phyloP scores from a whole-genome alignment of 768 basidiomycete species.

The Macrocybe gigantea region DNA sequence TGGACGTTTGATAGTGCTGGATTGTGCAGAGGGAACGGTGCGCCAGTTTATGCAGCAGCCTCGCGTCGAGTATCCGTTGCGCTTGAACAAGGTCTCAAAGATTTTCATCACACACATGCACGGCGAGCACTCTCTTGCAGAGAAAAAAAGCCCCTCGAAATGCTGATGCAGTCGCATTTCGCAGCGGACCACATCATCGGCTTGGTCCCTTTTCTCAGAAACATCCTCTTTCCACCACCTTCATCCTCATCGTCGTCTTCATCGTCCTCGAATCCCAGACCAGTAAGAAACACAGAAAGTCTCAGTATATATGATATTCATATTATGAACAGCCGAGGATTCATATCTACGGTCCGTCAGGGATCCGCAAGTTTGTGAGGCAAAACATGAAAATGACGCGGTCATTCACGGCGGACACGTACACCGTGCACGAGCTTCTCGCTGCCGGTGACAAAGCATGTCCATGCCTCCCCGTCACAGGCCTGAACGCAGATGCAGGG shows the following conservation, averaged over 20 bases:
- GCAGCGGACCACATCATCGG: conserved; percentile 74
- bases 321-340: conserved; percentile 37
- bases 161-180: conserved; percentile 1
- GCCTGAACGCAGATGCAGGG: conserved; percentile 6
- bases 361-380: conserved; percentile 71
- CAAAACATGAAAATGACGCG: conserved; percentile 64
- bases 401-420: conserved; percentile 52
- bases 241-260: conserved; percentile 11
- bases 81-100: conserved; percentile 46
- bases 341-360: conserved; percentile 76
- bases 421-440: conserved; percentile 77
- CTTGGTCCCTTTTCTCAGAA: conserved; percentile 59
- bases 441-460: conserved; percentile 45
- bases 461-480: conserved; percentile 33
- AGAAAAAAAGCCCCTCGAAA: not conserved
- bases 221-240: conserved; percentile 44
- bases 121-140: conserved; percentile 30
- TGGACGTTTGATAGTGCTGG: conserved; percentile 46
- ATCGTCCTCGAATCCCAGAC: conserved; percentile 12
- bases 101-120: conserved; percentile 88
- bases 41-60: conserved; percentile 62
- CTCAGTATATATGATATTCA: conserved; percentile 4
- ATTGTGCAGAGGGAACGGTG: conserved; percentile 78
- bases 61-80: conserved; percentile 21
- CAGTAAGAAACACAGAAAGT: conserved; percentile 7